These are phyloP conservation scores for Canariomyces notabilis DNA, from an alignment of 2,329 filamentous ascomycete species.

Conservation along the genomic window DNA sequence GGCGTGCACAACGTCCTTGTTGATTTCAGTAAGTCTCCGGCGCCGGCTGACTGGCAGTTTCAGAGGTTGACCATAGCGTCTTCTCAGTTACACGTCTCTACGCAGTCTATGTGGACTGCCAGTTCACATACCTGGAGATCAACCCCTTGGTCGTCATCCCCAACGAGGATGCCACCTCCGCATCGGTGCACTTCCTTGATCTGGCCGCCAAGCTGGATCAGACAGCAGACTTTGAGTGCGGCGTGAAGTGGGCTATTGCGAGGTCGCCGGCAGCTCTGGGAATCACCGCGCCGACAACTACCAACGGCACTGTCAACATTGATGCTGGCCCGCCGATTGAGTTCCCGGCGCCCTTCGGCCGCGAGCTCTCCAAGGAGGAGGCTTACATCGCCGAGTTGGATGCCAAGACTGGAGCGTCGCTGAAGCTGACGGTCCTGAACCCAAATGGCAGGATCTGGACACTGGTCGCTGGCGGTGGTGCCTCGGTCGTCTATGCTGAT, in stretches of 20 bases:
- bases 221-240: conserved; percentile 98
- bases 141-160: conserved; percentile 98
- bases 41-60: neutral
- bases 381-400: conserved; percentile 98
- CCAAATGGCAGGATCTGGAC: conserved; percentile 91
- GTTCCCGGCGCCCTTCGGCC: conserved; percentile 97
- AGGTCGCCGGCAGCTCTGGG: conserved; percentile 86
- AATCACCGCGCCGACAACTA: conserved; percentile 57
- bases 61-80: neutral
- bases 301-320: conserved; percentile 76
- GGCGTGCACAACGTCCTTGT: conserved; percentile 97
- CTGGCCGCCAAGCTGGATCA: conserved; percentile 98
- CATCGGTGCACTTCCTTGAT: conserved; percentile 95
- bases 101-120: conserved; percentile 98
- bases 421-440: conserved; percentile 97
- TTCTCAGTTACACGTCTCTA: conserved; percentile 74
- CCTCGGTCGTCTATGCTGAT: conserved; percentile 97
- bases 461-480: conserved; percentile 97
- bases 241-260: conserved; percentile 97
- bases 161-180: conserved; percentile 85
- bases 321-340: conserved; percentile 98
- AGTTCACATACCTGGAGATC: conserved; percentile 99
- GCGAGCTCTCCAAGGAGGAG: conserved; percentile 98
- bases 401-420: conserved; percentile 97
- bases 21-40: conserved; percentile 65